phyloP scores from a whole-genome alignment of 331 rosid species.

The Rhamnella rubrinervis region DNA sequence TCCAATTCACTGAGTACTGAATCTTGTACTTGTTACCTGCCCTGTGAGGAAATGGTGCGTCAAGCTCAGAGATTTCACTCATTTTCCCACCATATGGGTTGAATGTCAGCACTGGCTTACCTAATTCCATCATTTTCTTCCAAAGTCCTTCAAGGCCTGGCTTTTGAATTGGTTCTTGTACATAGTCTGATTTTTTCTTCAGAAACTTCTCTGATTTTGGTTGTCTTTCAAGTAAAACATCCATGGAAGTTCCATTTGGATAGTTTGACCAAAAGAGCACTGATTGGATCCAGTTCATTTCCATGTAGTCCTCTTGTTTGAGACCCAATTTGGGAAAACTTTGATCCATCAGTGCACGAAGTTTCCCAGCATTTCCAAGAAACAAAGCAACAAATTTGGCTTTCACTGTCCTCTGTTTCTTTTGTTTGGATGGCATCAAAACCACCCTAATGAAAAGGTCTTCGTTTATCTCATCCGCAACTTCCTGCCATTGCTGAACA shows the following conservation, averaged over 20 bases:
- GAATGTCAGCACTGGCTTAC: slow-evolving; percentile 40
- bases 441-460: slow-evolving; percentile 48
- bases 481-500: slow-evolving; percentile 49
- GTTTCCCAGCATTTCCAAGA: slow-evolving; percentile 39
- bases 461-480: slow-evolving; percentile 34
- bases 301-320: slow-evolving; percentile 33
- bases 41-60: slow-evolving; percentile 63
- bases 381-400: slow-evolving; percentile 47
- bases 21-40: slow-evolving; percentile 61
- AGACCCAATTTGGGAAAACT: slow-evolving; percentile 42
- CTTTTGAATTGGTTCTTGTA: slow-evolving; percentile 42
- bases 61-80: slow-evolving; percentile 52
- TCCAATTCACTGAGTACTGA: slow-evolving; percentile 59
- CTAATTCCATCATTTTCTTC: slow-evolving; percentile 56
- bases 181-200: slow-evolving; percentile 67
- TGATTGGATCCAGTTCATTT: slow-evolving; percentile 51
- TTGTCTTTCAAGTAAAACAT: slow-evolving; percentile 49
- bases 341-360: slow-evolving; percentile 28
- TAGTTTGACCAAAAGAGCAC: slow-evolving; percentile 51
- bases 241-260: slow-evolving; percentile 35
- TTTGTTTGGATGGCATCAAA: slow-evolving; percentile 37
- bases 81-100: slow-evolving; percentile 69
- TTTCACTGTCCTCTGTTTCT: slow-evolving; percentile 29
- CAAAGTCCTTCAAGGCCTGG: slow-evolving; percentile 45
- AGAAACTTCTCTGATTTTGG: slow-evolving; percentile 31